Percentiles rank a stretch among this genome's conserved stretches.
These are phyloP conservation scores for Fusarium chaquense DNA, from an alignment of 2,329 filamentous ascomycete genomes.

Conservation along the genomic window DNA sequence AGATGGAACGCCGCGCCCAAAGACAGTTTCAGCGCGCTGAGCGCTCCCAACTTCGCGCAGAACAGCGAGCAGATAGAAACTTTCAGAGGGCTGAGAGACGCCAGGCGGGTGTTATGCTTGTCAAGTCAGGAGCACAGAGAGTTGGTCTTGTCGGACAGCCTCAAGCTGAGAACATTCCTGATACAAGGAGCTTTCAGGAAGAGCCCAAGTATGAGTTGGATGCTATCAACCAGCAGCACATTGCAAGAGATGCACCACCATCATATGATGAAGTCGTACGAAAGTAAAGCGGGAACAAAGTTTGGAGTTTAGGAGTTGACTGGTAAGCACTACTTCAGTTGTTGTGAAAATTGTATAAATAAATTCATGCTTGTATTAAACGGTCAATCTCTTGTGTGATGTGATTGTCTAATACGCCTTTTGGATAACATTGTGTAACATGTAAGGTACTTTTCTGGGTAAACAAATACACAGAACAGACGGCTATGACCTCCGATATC, in stretches of 20 bases:
- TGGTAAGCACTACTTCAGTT: neutral
- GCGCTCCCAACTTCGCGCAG: constrained; percentile 37
- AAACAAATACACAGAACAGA: constrained; percentile 24
- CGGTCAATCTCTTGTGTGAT: neutral
- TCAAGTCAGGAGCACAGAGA: constrained; percentile 16
- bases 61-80: constrained; percentile 35
- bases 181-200: neutral
- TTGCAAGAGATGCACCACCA: constrained; percentile 33
- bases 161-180: neutral
- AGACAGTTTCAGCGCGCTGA: constrained; percentile 39
- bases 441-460: neutral
- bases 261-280: constrained; percentile 40
- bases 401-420: constrained; percentile 2
- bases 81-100: constrained; percentile 28
- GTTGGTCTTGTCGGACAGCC: constrained; percentile 8
- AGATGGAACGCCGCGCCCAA: constrained; percentile 38
- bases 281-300: constrained; percentile 12
- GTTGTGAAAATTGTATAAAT: neutral
- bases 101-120: constrained; percentile 21
- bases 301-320: neutral
- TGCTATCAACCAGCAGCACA: constrained; percentile 6
- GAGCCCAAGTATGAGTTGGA: constrained; percentile 20
- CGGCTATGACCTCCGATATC: constrained; percentile 42
- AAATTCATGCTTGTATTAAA: neutral
- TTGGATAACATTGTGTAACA: neutral